These are phyloP conservation scores for Calocera cornea DNA, from an alignment of 768 basidiomycete species.

Conservation along the genomic window DNA sequence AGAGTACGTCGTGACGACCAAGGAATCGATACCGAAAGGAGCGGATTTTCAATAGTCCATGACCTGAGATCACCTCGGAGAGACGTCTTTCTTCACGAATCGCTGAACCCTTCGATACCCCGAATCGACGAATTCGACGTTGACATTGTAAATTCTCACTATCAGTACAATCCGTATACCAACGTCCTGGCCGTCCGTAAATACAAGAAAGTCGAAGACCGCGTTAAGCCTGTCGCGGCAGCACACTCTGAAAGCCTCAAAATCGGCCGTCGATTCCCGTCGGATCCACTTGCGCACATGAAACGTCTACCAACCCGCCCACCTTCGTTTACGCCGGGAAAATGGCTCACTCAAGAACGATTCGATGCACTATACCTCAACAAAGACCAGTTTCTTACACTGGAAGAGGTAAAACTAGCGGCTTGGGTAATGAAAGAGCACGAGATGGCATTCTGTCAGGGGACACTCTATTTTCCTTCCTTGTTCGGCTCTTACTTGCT, in stretches of 20 bases:
- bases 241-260: not conserved
- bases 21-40: not conserved
- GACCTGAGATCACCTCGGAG: not conserved
- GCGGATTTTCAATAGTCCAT: not conserved
- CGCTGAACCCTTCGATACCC: not conserved
- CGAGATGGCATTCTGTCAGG: slow-evolving; percentile 18
- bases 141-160: not conserved
- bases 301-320: not conserved
- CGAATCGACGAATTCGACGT: not conserved
- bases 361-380: not conserved
- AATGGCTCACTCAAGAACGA: not conserved
- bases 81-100: not conserved
- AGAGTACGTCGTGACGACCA: not conserved
- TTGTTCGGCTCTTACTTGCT: too few species aligned
- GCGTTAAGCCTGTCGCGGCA: not conserved
- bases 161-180: not conserved
- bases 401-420: slow-evolving; percentile 2
- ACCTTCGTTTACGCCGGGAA: not conserved
- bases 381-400: not conserved
- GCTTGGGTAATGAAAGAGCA: slow-evolving; percentile 10
- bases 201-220: not conserved
- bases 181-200: not conserved
- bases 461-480: too few species aligned
- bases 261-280: not conserved
- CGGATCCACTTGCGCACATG: not conserved